phyloP scores from a whole-genome alignment of 352 stramenopile genomes.

The Thraustochytrium striatum region DNA sequence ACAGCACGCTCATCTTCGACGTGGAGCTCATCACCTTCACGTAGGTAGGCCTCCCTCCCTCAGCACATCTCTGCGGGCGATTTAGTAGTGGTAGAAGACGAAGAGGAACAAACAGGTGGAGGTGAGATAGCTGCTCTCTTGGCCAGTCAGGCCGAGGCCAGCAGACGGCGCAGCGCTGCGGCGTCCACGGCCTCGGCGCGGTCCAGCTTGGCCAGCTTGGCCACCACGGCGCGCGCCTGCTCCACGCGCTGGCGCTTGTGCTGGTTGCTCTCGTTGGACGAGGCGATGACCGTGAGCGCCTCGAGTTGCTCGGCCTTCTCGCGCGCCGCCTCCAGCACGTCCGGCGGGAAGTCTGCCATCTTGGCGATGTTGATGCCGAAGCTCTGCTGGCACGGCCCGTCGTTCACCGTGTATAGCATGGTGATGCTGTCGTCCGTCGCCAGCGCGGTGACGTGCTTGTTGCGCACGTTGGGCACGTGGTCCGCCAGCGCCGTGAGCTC shows the following conservation, averaged over 20 bases:
- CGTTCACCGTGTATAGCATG: slow-evolving; percentile 83
- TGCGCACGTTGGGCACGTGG: slow-evolving; percentile 72
- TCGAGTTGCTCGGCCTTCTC: slow-evolving; percentile 91
- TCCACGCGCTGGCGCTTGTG: not conserved
- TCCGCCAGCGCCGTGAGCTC: slow-evolving; percentile 91
- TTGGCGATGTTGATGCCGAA: slow-evolving; percentile 98
- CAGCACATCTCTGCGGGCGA: not conserved
- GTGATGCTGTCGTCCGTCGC: slow-evolving; percentile 66
- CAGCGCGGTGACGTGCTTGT: slow-evolving; percentile 66
- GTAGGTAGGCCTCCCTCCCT: slow-evolving; percentile 36
- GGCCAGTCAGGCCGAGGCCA: not conserved
- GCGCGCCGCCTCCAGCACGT: slow-evolving; percentile 86
- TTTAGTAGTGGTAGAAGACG: not conserved
- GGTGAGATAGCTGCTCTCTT: not conserved
- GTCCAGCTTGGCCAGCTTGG: not conserved
- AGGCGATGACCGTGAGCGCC: slow-evolving; percentile 54
- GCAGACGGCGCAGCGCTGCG: not conserved
- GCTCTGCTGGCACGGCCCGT: slow-evolving; percentile 91
- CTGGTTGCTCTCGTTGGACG: not conserved
- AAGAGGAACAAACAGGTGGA: not conserved
- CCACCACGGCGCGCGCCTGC: not conserved
- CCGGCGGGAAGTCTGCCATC: slow-evolving; percentile 88
- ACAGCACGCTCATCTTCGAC: slow-evolving; percentile 68
- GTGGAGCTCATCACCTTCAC: slow-evolving; percentile 72
- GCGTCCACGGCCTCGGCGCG: not conserved